These are phyloP conservation scores for Paecilomyces niveus DNA, from an alignment of 2,329 filamentous ascomycete species.

Conservation along the genomic window DNA sequence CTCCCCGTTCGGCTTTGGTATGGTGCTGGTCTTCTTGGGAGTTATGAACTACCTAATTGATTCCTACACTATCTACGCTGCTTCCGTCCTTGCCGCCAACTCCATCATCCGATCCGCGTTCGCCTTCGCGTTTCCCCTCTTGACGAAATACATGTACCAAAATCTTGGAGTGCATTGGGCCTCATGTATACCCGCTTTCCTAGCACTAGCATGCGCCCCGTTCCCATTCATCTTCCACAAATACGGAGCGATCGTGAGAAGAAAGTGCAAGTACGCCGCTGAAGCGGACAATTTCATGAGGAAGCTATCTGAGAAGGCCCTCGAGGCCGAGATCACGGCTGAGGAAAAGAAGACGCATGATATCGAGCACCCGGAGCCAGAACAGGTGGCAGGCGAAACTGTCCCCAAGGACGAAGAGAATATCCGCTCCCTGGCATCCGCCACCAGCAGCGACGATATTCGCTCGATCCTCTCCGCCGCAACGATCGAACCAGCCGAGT, in stretches of 20 bases:
- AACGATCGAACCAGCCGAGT: not conserved
- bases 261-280: conserved; percentile 29
- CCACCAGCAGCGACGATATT: not conserved
- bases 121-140: conserved; percentile 37
- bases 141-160: conserved; percentile 34
- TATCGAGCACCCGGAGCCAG: not conserved
- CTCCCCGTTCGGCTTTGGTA: conserved; percentile 26
- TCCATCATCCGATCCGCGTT: conserved; percentile 35
- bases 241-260: conserved; percentile 25
- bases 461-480: not conserved
- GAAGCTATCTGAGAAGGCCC: conserved; percentile 7
- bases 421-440: not conserved
- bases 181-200: conserved; percentile 30
- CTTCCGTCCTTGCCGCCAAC: conserved; percentile 30
- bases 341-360: not conserved
- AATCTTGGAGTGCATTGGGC: conserved; percentile 38
- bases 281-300: conserved; percentile 24
- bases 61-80: conserved; percentile 29
- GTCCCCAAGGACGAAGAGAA: not conserved
- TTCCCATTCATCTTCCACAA: conserved; percentile 34
- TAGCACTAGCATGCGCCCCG: conserved; percentile 28
- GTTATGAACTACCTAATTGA: conserved; percentile 32
- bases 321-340: not conserved
- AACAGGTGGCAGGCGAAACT: not conserved
- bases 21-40: conserved; percentile 25